Evolutionary conservation across 352 stramenopile species (phyloP).

Genomic region (Albugo candida): DNA sequence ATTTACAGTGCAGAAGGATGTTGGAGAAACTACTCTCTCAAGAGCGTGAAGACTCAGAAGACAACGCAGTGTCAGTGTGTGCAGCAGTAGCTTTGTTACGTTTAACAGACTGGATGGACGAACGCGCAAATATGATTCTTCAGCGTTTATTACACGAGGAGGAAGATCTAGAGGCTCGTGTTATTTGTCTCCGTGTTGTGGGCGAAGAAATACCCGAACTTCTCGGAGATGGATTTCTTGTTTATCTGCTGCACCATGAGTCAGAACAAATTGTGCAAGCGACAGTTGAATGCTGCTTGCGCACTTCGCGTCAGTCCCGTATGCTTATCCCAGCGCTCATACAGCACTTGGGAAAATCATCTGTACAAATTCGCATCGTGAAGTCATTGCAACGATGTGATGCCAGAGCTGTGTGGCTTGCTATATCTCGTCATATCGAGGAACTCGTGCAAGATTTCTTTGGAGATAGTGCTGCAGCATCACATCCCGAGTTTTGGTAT

Average conservation of each 20-base stretch:
- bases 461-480: not conserved
- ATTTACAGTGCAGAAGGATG: slow-evolving; percentile 34
- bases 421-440: slow-evolving; percentile 48
- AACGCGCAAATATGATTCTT: slow-evolving; percentile 61
- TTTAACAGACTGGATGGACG: slow-evolving; percentile 71
- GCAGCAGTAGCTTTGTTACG: slow-evolving; percentile 51
- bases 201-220: slow-evolving; percentile 64
- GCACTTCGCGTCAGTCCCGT: slow-evolving; percentile 46
- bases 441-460: slow-evolving; percentile 10
- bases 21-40: slow-evolving; percentile 38
- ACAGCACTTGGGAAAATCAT: slow-evolving; percentile 51
- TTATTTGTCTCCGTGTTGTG: slow-evolving; percentile 66
- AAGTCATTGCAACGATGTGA: slow-evolving; percentile 52
- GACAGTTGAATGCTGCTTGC: slow-evolving; percentile 60
- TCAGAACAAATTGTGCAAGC: slow-evolving; percentile 55
- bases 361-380: slow-evolving; percentile 44
- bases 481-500: slow-evolving; percentile 2
- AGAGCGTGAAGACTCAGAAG: slow-evolving; percentile 10
- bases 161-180: slow-evolving; percentile 37
- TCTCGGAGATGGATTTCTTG: slow-evolving; percentile 59
- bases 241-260: slow-evolving; percentile 63
- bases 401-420: slow-evolving; percentile 31
- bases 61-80: slow-evolving; percentile 50
- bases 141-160: slow-evolving; percentile 67
- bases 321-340: slow-evolving; percentile 72